A percentile compares a stretch with the other conserved stretches of the same genome.
Evolutionary conservation across 768 basidiomycete genomes (phyloP).

Genomic region (Pholiota molesta): DNA sequence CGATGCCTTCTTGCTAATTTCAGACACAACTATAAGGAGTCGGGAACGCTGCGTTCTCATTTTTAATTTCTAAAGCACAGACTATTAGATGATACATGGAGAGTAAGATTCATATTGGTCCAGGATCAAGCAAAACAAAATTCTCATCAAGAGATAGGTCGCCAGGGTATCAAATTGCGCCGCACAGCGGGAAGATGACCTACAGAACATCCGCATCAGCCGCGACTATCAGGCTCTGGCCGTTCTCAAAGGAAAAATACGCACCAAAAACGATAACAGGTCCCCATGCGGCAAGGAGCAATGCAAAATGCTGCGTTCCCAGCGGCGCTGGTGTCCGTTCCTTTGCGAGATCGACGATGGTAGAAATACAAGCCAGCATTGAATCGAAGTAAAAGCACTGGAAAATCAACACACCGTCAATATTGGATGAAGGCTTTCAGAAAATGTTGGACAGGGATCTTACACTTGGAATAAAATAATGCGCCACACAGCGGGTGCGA

Average conservation of each 20-base stretch:
- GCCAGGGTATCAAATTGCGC: constrained; percentile 42
- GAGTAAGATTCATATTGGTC: neutral
- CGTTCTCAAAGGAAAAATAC: constrained; percentile 11
- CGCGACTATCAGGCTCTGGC: too few relatives aligned
- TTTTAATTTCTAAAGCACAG: neutral
- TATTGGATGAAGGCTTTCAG: neutral
- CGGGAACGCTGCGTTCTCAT: neutral
- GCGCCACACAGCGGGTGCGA: constrained; percentile 50
- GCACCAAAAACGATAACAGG: constrained; percentile 58
- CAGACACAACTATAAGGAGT: neutral
- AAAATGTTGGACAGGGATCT: constrained; percentile 12
- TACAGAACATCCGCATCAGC: constrained; percentile 16
- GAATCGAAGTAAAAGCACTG: constrained; percentile 47
- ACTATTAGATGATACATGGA: constrained; percentile 8
- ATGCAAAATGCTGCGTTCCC: constrained; percentile 66
- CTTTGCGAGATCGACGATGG: constrained; percentile 51
- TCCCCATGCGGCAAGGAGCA: constrained; percentile 62
- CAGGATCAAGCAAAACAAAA: neutral
- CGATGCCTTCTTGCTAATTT: neutral
- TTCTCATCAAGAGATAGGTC: constrained; percentile 17
- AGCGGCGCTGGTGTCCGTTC: constrained; percentile 49
- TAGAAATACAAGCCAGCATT: constrained; percentile 53
- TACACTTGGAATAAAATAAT: constrained; percentile 62
- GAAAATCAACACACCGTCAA: neutral
- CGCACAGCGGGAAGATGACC: constrained; percentile 41